phyloP scores from a whole-genome alignment of 1,284 basidiomycete species.

The Fomitopsis palustris region DNA sequence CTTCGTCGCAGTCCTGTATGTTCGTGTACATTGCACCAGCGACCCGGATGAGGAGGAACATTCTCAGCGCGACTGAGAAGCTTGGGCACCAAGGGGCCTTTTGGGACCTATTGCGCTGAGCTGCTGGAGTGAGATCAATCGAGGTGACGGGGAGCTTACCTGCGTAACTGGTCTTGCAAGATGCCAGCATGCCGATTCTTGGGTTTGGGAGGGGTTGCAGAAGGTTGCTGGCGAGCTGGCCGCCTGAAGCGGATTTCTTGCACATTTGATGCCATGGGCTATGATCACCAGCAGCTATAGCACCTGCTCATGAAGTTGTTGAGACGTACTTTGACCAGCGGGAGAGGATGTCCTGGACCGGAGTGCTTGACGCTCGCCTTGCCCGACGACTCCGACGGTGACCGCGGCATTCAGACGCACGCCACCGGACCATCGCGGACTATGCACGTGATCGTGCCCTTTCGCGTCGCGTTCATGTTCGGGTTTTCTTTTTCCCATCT shows the following conservation, averaged over 20 bases:
- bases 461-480: not conserved
- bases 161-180: conserved; percentile 72
- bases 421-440: not conserved
- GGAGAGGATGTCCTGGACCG: not conserved
- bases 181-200: conserved; percentile 57
- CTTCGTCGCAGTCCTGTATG: conserved; percentile 97
- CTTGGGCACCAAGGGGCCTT: conserved; percentile 81
- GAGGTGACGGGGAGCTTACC: conserved; percentile 34
- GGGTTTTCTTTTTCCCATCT: not conserved
- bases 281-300: not conserved
- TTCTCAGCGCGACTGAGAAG: conserved; percentile 79
- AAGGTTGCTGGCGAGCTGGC: conserved; percentile 33
- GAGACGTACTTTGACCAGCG: not conserved
- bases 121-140: not conserved
- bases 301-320: not conserved
- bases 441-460: not conserved
- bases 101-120: conserved; percentile 43
- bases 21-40: conserved; percentile 94
- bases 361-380: not conserved
- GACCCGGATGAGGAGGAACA: conserved; percentile 81
- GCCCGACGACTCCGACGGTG: not conserved
- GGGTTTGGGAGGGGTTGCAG: conserved; percentile 25
- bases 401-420: not conserved
- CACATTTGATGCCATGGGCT: conserved; percentile 26
- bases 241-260: conserved; percentile 59